Base-by-base conservation (phyloP, 106 monocot genomes). In the Apostasia ramifera region DNA sequence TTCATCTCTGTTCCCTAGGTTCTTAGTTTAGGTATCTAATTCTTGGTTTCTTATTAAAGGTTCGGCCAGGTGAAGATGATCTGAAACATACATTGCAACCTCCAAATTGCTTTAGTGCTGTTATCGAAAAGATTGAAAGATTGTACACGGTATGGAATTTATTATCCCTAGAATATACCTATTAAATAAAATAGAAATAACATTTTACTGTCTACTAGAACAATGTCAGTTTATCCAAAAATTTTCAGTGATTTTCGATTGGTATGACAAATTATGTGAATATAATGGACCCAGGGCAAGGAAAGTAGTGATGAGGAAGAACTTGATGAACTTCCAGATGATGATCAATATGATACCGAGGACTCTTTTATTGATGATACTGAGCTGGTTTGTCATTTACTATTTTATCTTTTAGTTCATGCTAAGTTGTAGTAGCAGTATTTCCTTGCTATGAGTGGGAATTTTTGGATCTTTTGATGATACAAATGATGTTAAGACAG, bases 301-400 rank as follows among this genome's bases (percentile, higher is more conserved):
- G 81, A 89, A 62, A 97, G 95, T 58, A 93, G 97, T 78, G 97
- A 98, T 70, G 94, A 95, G 71, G 92, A 98, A 76, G 87, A 85
- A 44, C 77, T 92, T 66, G 81, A 79, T 78, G 82, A 89, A 74
- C 63, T 78, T 55, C 97, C 90, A 53, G 92, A 93, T 63, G 97
- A 98, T 80, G 97, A 98, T 83, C 85, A 98, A 70, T 98, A 98
- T 76, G 97, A 98, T 66, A 98, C 97, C 5, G 92, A 98, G 72
- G 92, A 98, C 81, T 98, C 97, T 55, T 98, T 98, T 67, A 98
- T 98, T 45, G 97, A 98, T 71, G 97, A 98, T 73, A 75, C 89
- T 68, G 97, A 98, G 70, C 79, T 98, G 97, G 97, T 98, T 71
- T 38, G 81, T 85, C 9, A 15, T 58, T 47, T 67, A 53, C 5